These are phyloP conservation scores for Climacium dendroides DNA, from an alignment of 225 moss, liverwort and hornwort species.

Conservation along the genomic window DNA sequence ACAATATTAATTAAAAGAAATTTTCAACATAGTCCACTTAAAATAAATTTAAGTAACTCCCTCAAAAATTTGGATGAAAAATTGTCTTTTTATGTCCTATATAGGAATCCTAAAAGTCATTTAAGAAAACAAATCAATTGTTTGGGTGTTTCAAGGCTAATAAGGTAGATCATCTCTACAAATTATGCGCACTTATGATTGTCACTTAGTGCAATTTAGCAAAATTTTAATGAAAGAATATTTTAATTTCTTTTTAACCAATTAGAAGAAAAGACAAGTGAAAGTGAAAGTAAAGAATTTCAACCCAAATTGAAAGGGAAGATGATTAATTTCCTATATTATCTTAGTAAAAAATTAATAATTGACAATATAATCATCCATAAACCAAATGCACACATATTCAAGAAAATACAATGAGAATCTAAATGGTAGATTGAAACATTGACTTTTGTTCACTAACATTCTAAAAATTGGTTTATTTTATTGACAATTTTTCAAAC, in stretches of 20 bases:
- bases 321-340: background rate
- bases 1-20: background rate
- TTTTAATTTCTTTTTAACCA: background rate
- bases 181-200: background rate
- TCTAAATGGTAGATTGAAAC: background rate
- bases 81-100: background rate
- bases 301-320: background rate
- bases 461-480: background rate
- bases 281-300: background rate
- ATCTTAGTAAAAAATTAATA: background rate
- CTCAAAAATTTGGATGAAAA: background rate
- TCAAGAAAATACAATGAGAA: background rate
- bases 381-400: background rate
- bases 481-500: background rate
- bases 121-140: rapidly evolving
- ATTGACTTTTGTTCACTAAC: rapidly evolving
- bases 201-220: background rate
- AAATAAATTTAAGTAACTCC: background rate
- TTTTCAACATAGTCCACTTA: background rate
- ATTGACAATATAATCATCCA: background rate
- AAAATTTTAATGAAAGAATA: background rate
- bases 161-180: background rate
- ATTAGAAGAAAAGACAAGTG: background rate
- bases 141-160: background rate
- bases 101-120: background rate